A percentile compares a stretch with the other conserved stretches of the same genome.
These are phyloP conservation scores for Chaetomiaceae sp. DNA, from an alignment of 2,329 filamentous ascomycete genomes.

Conservation along the genomic window DNA sequence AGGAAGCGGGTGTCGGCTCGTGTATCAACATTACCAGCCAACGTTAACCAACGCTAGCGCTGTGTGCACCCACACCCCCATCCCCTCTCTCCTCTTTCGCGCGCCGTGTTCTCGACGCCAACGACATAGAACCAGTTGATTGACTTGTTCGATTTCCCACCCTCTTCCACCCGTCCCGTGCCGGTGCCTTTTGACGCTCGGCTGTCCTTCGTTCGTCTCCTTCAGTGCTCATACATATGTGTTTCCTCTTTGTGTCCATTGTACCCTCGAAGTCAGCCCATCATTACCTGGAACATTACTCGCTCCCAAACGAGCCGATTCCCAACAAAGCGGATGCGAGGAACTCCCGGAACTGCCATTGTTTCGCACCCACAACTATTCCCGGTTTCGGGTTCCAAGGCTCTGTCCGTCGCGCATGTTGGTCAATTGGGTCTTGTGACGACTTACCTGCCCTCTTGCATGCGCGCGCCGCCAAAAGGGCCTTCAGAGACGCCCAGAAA, in stretches of 20 bases:
- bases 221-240: too few relatives aligned
- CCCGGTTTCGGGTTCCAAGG: not conserved
- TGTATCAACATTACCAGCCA: too few relatives aligned
- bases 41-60: too few relatives aligned
- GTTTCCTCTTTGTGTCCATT: not conserved
- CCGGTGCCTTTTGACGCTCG: not conserved
- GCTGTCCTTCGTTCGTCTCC: conserved; percentile 6
- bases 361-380: not conserved
- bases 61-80: not conserved
- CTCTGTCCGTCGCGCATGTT: too few relatives aligned
- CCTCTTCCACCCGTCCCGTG: not conserved
- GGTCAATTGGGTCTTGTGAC: too few relatives aligned
- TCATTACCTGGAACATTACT: too few relatives aligned
- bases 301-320: not conserved
- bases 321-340: not conserved
- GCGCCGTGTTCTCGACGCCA: too few relatives aligned
- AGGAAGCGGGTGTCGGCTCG: too few relatives aligned
- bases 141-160: conserved; percentile 1
- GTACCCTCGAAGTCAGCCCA: not conserved
- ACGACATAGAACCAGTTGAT: conserved; percentile 5
- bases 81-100: too few relatives aligned
- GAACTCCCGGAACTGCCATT: not conserved
- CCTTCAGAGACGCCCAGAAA: too few relatives aligned
- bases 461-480: too few relatives aligned
- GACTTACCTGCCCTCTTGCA: too few relatives aligned